Base-by-base conservation (phyloP, 78 protist genomes). In the Emiliania huxleyi region DNA sequence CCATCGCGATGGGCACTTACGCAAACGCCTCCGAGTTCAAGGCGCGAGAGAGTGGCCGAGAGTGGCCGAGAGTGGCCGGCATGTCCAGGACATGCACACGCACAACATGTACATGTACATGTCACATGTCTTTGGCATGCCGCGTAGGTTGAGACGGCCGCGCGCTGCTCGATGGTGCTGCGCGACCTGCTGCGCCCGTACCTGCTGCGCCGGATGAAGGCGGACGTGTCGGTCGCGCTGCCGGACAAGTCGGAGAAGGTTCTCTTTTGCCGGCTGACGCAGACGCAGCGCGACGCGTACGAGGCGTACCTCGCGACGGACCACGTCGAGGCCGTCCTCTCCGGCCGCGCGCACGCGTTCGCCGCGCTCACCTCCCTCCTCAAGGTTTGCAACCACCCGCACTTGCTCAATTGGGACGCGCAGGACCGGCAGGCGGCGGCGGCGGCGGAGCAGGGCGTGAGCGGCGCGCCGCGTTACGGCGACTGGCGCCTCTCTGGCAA, bases 321-420 rank as follows among this genome's bases (percentile, higher is more conserved):
- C 29, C 89, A 46, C 62, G 38, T 89, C 18, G 4, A 11, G 8
- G 22, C 8, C 44, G 49, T 49, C 48, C 69, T 37, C 25, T 18
- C 71, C 8, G 48, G 56, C 2, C 35, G 37, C 45, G 69, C 91
- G 26, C 33, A 29, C 75, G 91, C 91, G 11, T 79, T 91, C 37
- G 83, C 71, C 25, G 90, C 90, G 19, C 95, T 99, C 52, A 95
- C 91, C 52, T 35, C 91, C 15, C 93, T 99, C 48, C 95, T 98
- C 21, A 97, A 98, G 95, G 93, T 99, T 25, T 98, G 99, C 93
- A 99, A 98, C 90, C 99, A 99, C 79, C 99, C 99, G 0, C 97
- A 97, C 48, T 93, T 98, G 22, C 73, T 93, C 38, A 0, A 38
- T 6, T 38, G 42, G 52, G 18, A 43, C 42, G 25, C 37, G n/a